Evolutionary conservation across 2,329 filamentous ascomycete species (phyloP), one percentile per base, ranked within the genome.

Genomic region (Cladophialophora bantiana): DNA sequence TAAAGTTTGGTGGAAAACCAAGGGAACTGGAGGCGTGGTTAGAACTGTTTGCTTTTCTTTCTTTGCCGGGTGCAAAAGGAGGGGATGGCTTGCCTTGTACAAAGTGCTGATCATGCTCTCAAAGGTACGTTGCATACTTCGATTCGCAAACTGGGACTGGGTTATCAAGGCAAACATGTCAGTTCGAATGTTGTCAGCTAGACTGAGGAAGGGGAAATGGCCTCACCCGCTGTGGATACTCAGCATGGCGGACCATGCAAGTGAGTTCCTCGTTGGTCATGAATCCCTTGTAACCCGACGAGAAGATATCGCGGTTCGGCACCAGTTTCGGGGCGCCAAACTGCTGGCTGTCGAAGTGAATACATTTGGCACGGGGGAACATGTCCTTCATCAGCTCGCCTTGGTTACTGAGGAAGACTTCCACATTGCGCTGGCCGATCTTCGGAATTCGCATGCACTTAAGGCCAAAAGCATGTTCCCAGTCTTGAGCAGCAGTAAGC

Each of bases 111-210:
- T 83, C 59, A 83, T 79, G 15, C 77, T 78, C 74, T 86, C 84
- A 71, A 83, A 86, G 15, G 81, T 79, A n/a, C 84, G 82, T 72
- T 84, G 82, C 35, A 79, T 81, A 58, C 80, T 83, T 73, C 84
- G 84, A 42, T 73, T 74, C 34, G 79, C 78, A 68, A 83, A 86
- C 1, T 80, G 80, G 57, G 83, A 84, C 83, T 84, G 64, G 9
- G n/a, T n/a, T n/a, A 50, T 7, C 40, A 48, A 59, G 50, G 34
- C 53, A 45, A 55, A 64, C 62, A 26, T 59, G 62, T 60, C 26
- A 52, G 52, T 55, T 45, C 31, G 12, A 50, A 35, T 40, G 13
- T 34, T 10, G 66, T 10, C 2, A 38, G 32, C 36, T 15, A 20
- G 26, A 18, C 48, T 54, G 26, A 45, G 26, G 15, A 6, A 6